Conservation (phyloP, 2,329 filamentous ascomycete species). For the Fusarium falciforme region DNA sequence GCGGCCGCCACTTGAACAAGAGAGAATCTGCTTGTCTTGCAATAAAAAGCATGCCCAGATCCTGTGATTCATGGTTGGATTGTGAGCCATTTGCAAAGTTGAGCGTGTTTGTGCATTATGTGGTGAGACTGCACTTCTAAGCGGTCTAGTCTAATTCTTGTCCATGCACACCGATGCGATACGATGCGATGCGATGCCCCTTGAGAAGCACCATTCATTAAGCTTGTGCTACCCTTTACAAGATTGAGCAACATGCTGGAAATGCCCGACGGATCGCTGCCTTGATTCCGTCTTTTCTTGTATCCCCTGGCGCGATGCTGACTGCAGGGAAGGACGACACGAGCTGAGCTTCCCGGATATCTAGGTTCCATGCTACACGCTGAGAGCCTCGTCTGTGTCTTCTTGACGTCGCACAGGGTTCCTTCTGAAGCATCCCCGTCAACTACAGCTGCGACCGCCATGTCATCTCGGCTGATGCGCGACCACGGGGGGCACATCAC, state of each 20-base stretch:
- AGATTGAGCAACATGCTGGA: constrained; percentile 13
- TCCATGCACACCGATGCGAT: neutral
- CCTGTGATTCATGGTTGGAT: neutral
- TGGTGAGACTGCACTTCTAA: constrained; percentile 5
- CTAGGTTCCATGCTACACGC: neutral
- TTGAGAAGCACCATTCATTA: constrained; percentile 2
- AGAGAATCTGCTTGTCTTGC: neutral
- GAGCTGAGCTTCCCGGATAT: constrained; percentile 7
- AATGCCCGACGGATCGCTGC: constrained; percentile 27
- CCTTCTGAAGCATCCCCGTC: neutral
- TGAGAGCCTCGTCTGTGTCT: neutral
- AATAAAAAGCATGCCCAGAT: constrained; percentile 6
- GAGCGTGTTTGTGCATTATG: constrained; percentile 5
- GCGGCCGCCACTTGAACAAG: constrained; percentile 32
- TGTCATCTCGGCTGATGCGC: constrained; percentile 7
- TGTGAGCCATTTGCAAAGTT: neutral
- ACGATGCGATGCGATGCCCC: neutral
- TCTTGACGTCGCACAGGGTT: neutral
- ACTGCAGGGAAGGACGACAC: constrained; percentile 8
- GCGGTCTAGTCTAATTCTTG: neutral
- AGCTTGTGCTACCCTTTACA: constrained; percentile 14
- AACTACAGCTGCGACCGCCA: constrained; percentile 13
- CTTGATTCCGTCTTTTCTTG: constrained; percentile 4
- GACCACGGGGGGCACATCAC: neutral
- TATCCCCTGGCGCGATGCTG: constrained; percentile 29